Percentiles rank a stretch among this genome's conserved stretches.
These are phyloP conservation scores for Gnomoniopsis smithogilvyi DNA, from an alignment of 2,329 filamentous ascomycete species.

Conservation along the genomic window DNA sequence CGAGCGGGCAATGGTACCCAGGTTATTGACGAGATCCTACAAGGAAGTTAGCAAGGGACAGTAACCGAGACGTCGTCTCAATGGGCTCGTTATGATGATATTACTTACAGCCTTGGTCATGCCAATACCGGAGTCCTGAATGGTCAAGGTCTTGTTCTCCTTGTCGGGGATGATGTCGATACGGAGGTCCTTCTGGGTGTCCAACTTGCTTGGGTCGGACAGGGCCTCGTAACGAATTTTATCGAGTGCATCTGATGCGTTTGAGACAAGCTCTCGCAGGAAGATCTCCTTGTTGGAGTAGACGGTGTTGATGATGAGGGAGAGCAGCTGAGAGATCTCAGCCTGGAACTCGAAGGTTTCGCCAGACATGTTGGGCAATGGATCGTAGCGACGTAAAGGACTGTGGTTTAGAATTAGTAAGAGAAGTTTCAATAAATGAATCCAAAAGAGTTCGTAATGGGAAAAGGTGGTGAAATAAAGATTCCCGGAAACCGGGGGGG, in stretches of 20 bases:
- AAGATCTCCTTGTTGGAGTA: conserved; percentile 99
- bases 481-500: background rate
- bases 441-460: background rate
- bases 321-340: conserved; percentile 99
- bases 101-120: conserved; percentile 98
- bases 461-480: background rate
- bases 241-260: conserved; percentile 97
- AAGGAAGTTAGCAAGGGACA: conserved; percentile 32
- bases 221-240: conserved; percentile 99
- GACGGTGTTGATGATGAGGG: conserved; percentile 99
- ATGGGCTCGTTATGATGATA: background rate
- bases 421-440: background rate
- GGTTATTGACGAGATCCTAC: conserved; percentile 98
- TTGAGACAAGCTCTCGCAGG: conserved; percentile 96
- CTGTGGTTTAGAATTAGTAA: conserved; percentile 4
- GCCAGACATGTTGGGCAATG: conserved; percentile 68
- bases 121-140: conserved; percentile 97
- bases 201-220: conserved; percentile 95
- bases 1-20: conserved; percentile 98
- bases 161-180: conserved; percentile 99
- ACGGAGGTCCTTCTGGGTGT: conserved; percentile 94
- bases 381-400: conserved; percentile 17
- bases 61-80: background rate
- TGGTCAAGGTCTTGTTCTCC: conserved; percentile 95
- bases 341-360: conserved; percentile 99